Base-by-base conservation (phyloP, 208 protist species). In the Paratrypanosoma confusum region DNA sequence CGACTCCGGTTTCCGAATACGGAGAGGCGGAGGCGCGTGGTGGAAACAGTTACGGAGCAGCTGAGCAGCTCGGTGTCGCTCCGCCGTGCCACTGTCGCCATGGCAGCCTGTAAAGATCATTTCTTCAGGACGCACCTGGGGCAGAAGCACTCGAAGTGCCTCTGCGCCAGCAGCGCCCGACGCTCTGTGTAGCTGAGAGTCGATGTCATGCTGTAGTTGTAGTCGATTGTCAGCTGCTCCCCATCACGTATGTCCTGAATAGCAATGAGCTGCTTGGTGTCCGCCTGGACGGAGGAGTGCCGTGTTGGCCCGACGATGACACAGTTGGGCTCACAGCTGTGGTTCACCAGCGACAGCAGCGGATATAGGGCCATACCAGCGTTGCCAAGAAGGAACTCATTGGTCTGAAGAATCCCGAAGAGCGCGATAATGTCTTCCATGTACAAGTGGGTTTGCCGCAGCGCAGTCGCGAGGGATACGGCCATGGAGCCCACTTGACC, bases 291-390 rank as follows among this genome's bases (percentile, higher is more conserved):
- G 3, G 29, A 8, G 23, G 8, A 22, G 29, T 26, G 20, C 24
- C 28, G 34, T 24, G n/a, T 43, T 3, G 41, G 27, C 3, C 59
- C 58, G 32, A 82, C 63, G 3, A 88, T 17, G 3, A 57, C 62
- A 53, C 76, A 84, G 64, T 92, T 92, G 7, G 83, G 83, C 0
- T 77, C 68, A 39, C 83, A 92, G 60, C 83, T 92, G 65, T 92
- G 83, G 36, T 92, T 92, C 7, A 92, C 50, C 43, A 92, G 54
- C 22, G 71, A 80, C 16, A 87, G 55, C 14, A 57, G 46, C 3
- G 71, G 59, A 47, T 85, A 92, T 3, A 92, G 53, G 6, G 76
- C 77, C 21, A 72, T 50, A 10, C 77, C 77, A 20, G 65, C 66
- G 1, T 34, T 34, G 1, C 46, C 33, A 11, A 74, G 14, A 14